Evolutionary conservation across 2,329 filamentous ascomycete species (phyloP).

Genomic region (Cladorrhinum sp.): DNA sequence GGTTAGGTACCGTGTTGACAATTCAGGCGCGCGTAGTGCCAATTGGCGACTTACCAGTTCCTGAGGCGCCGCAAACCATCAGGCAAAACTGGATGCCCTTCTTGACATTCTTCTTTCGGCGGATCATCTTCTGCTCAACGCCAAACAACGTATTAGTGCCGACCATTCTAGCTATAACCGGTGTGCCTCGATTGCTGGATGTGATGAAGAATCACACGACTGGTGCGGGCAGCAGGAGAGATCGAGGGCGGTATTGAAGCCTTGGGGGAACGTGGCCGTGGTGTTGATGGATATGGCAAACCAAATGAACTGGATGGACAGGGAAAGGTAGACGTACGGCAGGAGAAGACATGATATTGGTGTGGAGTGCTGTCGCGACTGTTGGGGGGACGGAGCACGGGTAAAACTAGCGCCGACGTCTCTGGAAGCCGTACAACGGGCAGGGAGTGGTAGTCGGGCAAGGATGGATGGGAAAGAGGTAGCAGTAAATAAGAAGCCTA

Average conservation of each 20-base stretch:
- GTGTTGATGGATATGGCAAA: conserved; percentile 8
- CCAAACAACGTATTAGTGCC: conserved; percentile 28
- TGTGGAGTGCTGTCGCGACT: conserved; percentile 21
- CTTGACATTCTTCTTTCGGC: conserved; percentile 99
- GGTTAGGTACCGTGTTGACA: conserved; percentile 7
- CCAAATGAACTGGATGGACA: conserved; percentile 16
- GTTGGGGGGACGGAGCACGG: conserved; percentile 18
- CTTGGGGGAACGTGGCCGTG: neutral
- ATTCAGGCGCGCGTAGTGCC: neutral
- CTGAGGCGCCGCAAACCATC: conserved; percentile 99
- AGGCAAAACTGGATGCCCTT: conserved; percentile 99
- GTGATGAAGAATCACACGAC: conserved; percentile 3
- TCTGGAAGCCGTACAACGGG: conserved; percentile 10
- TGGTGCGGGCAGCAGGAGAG: neutral
- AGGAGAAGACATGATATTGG: conserved; percentile 31
- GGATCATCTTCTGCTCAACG: conserved; percentile 79
- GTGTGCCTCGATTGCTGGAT: conserved; percentile 12
- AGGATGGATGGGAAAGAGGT: conserved; percentile 11
- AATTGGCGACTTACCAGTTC: conserved; percentile 70
- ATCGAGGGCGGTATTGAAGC: neutral
- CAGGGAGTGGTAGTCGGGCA: conserved; percentile 9
- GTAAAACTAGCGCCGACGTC: conserved; percentile 25
- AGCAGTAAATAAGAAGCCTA: conserved; percentile 21
- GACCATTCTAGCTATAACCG: conserved; percentile 11
- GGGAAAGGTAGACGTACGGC: conserved; percentile 33